phyloP scores from a whole-genome alignment of 2,329 filamentous ascomycete genomes.

The Endoconidiophora laricicola region DNA sequence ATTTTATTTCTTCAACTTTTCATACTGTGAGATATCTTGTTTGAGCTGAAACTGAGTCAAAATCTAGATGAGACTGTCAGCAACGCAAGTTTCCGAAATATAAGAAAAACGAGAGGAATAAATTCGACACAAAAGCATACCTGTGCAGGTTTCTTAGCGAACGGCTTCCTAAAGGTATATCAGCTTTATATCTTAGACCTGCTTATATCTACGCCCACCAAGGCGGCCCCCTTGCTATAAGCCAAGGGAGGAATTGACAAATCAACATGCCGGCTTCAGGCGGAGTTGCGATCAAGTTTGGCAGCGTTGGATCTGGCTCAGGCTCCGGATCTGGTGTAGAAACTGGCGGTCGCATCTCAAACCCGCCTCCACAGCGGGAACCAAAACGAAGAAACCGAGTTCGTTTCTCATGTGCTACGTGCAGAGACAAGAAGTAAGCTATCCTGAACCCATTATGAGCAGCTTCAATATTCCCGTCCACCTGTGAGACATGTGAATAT shows the following conservation, averaged over 20 bases:
- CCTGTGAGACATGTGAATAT: neutral
- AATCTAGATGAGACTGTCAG: too few relatives aligned
- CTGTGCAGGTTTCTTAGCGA: too few relatives aligned
- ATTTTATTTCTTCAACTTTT: too few relatives aligned
- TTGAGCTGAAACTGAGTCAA: too few relatives aligned
- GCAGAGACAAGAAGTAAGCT: conserved; percentile 21
- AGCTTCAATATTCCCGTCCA: neutral
- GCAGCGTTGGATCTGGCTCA: neutral
- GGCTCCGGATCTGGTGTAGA: neutral
- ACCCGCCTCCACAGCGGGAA: conserved; percentile 2
- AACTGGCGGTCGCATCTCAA: neutral
- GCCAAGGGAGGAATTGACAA: neutral
- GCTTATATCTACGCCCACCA: too few relatives aligned
- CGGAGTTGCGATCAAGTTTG: neutral
- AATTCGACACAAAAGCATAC: too few relatives aligned
- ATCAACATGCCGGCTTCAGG: conserved; percentile 2
- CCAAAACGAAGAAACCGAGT: conserved; percentile 20
- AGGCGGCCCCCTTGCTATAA: too few relatives aligned
- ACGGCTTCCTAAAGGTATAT: too few relatives aligned
- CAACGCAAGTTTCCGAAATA: neutral
- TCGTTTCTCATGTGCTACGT: conserved; percentile 20
- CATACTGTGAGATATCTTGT: too few relatives aligned
- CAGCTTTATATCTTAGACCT: too few relatives aligned
- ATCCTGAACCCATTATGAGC: neutral
- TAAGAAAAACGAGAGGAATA: neutral